phyloP scores from a whole-genome alignment of 768 basidiomycete genomes.

The Mycena venus region DNA sequence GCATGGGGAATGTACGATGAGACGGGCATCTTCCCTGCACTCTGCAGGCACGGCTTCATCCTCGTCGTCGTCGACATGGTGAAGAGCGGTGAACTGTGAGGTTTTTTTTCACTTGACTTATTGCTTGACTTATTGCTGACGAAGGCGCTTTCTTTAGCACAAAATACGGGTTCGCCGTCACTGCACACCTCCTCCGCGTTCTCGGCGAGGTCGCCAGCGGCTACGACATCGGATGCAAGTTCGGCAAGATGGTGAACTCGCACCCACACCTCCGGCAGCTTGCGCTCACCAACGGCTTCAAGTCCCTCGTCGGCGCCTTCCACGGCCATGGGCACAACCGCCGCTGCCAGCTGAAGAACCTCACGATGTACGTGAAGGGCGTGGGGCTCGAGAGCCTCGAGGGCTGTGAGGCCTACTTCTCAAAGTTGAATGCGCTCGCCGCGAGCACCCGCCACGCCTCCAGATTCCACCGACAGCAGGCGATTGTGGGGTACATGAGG shows the following conservation, averaged over 20 bases:
- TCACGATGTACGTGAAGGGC: conserved; percentile 27
- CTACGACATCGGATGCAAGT: conserved; percentile 33
- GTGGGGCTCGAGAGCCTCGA: conserved; percentile 30
- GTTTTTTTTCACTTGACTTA: background rate
- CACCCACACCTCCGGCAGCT: conserved; percentile 10
- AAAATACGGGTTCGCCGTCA: conserved; percentile 16
- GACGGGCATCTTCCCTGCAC: conserved; percentile 51
- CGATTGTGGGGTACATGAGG: background rate
- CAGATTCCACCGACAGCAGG: conserved; percentile 26
- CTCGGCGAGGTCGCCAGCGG: conserved; percentile 3
- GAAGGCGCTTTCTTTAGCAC: background rate
- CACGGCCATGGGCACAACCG: conserved; percentile 13
- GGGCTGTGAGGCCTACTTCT: conserved; percentile 26
- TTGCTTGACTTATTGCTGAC: background rate
- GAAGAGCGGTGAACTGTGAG: conserved; percentile 52
- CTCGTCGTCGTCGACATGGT: conserved; percentile 49
- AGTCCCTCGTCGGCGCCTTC: conserved; percentile 1
- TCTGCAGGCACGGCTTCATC: conserved; percentile 50
- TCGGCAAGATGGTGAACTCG: conserved; percentile 14
- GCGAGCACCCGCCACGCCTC: conserved; percentile 19
- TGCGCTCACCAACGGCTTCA: background rate
- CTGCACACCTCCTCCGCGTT: background rate
- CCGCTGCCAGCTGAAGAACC: conserved; percentile 23
- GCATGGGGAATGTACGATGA: conserved; percentile 53
- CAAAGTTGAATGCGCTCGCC: conserved; percentile 29